Evolutionary conservation across 331 rosid species (phyloP).

Genomic region (Stylosanthes scabra): DNA sequence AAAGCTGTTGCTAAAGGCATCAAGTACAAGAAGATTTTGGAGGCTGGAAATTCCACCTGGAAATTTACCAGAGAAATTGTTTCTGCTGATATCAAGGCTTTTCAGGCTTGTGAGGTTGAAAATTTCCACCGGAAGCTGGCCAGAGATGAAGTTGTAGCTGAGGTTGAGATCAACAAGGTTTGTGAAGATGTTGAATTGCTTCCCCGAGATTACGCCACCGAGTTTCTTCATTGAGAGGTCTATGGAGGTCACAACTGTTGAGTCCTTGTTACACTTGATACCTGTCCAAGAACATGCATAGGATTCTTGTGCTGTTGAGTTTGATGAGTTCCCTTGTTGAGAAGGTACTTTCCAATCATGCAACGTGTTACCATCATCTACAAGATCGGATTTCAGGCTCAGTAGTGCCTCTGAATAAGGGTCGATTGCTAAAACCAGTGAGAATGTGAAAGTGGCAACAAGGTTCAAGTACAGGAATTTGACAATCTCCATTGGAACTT

Average conservation of each 20-base stretch:
- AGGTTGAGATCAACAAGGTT: slow-evolving; percentile 74
- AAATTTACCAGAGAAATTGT: slow-evolving; percentile 88
- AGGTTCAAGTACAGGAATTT: slow-evolving; percentile 50
- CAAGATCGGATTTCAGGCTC: slow-evolving; percentile 75
- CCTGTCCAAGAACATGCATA: slow-evolving; percentile 90
- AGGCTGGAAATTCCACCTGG: slow-evolving; percentile 68
- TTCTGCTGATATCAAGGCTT: slow-evolving; percentile 81
- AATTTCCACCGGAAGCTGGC: slow-evolving; percentile 70
- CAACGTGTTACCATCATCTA: slow-evolving; percentile 56
- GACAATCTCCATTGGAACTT: slow-evolving; percentile 83
- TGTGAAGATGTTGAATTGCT: slow-evolving; percentile 66
- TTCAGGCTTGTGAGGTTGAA: slow-evolving; percentile 71
- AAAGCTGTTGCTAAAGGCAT: slow-evolving; percentile 95
- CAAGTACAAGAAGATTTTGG: slow-evolving; percentile 58
- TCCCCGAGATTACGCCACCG: slow-evolving; percentile 64
- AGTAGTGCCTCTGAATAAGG: slow-evolving; percentile 77
- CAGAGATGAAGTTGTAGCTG: slow-evolving; percentile 78
- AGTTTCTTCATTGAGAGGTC: slow-evolving; percentile 84
- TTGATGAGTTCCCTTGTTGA: slow-evolving; percentile 49
- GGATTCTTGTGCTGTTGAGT: slow-evolving; percentile 31
- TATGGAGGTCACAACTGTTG: slow-evolving; percentile 59
- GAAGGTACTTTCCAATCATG: slow-evolving; percentile 65
- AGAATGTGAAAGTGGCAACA: slow-evolving; percentile 49
- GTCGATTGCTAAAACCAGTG: slow-evolving; percentile 58
- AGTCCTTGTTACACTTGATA: slow-evolving; percentile 65